Evolutionary conservation across 768 basidiomycete species (phyloP), one percentile per base, ranked within the genome.

Genomic region (Lactarius deliciosus): DNA sequence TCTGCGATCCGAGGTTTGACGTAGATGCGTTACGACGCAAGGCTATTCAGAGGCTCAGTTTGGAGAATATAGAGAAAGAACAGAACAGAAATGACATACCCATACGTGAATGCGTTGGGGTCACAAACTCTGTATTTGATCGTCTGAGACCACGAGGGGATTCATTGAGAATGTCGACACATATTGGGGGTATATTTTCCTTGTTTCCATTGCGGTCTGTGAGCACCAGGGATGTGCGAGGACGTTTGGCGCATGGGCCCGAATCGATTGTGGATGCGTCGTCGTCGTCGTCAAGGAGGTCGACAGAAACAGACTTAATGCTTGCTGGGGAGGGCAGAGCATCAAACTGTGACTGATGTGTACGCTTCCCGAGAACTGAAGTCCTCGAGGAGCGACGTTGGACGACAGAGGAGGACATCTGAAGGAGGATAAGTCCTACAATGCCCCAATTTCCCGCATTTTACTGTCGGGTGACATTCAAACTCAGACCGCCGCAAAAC

Each of bases 151-250:
- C 75, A 65, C 84, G 78, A 5, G 80, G 63, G 13, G 70, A 57
- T 47, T 73, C 75, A 53, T 74, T 79, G 69, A 81, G 65, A 15
- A 74, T 68, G 56, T 83, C 79, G 38, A 73, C 69, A 56, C 75
- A 76, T 69, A 83, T 81, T 1, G 90, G 90, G n/a, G 89, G 87
- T 20, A 91, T 81, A 71, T 91, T 91, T 75, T 91, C 90, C 79
- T 91, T 91, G 76, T 91, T 91, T 28, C 80, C 79, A 60, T 86
- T 84, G 50, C 82, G 84, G 67, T 87, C 86, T 22, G 81, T 61
- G 38, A 74, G 67, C 6, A 75, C 75, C 18, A 74, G 73, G 18
- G 82, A 80, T 20, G 81, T 84, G 61, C 85, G 83, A 54, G 82
- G 77, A 62, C 90, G 88, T 77, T 91, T 91, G 41, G 83, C 79